Percentiles rank a stretch among this genome's conserved stretches.
These are phyloP conservation scores for Passiflora organensis DNA, from an alignment of 345 rosid species.

Conservation along the genomic window DNA sequence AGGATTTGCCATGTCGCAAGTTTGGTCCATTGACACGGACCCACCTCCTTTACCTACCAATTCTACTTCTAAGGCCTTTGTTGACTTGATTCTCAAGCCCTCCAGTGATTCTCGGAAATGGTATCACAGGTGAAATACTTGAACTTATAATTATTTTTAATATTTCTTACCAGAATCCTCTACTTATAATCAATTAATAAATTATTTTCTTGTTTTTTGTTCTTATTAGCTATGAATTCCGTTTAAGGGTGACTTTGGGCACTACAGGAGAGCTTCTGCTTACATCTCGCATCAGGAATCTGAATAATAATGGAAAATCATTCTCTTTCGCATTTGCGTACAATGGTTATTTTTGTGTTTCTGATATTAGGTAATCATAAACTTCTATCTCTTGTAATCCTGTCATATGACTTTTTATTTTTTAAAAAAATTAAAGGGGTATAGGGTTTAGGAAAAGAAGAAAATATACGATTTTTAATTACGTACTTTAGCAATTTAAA, in stretches of 20 bases:
- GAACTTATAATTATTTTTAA: too few relatives aligned
- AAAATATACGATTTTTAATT: too few relatives aligned
- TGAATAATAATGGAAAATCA: conserved; percentile 72
- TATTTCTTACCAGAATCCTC: too few relatives aligned
- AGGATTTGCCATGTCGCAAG: conserved; percentile 87
- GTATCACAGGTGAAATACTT: conserved; percentile 63
- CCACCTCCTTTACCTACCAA: conserved; percentile 67
- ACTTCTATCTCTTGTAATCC: too few relatives aligned
- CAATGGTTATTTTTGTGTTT: conserved; percentile 86
- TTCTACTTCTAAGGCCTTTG: conserved; percentile 40
- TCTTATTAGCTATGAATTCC: conserved; percentile 77
- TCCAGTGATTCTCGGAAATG: conserved; percentile 75
- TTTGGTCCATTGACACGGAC: conserved; percentile 70
- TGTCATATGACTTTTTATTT: neutral
- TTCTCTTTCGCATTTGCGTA: conserved; percentile 92
- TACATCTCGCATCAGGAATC: conserved; percentile 85
- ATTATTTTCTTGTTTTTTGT: neutral
- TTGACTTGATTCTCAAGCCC: conserved; percentile 75
- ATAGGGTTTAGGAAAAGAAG: too few relatives aligned
- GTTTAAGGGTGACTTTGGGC: conserved; percentile 80
- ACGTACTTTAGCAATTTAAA: too few relatives aligned
- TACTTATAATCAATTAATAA: neutral
- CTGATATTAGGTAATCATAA: conserved; percentile 68
- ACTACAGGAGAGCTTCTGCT: conserved; percentile 71
- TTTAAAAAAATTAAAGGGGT: too few relatives aligned